Conservation (phyloP, 2,329 filamentous ascomycete genomes). For the Trematosphaeria pertusa region DNA sequence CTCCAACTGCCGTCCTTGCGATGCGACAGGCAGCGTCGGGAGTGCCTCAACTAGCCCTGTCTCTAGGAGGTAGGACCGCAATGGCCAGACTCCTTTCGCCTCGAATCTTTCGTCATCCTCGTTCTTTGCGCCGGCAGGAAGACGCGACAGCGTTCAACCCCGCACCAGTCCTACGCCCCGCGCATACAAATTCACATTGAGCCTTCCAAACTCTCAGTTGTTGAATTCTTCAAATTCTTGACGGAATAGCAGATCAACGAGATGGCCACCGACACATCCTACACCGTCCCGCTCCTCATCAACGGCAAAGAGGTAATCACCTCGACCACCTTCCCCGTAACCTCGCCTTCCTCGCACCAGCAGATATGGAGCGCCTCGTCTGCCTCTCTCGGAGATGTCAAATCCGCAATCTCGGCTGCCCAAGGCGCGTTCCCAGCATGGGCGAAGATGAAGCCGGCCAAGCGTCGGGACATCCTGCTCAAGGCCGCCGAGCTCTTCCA, state of each 20-base stretch:
- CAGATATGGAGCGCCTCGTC: constrained; percentile 63
- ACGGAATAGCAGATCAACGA: too few relatives aligned
- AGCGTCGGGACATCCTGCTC: constrained; percentile 73
- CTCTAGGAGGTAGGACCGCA: too few relatives aligned
- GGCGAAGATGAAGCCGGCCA: constrained; percentile 66
- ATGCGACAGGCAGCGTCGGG: neutral
- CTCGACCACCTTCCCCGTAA: constrained; percentile 61
- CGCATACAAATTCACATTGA: constrained; percentile 1
- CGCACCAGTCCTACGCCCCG: neutral
- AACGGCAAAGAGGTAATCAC: constrained; percentile 58
- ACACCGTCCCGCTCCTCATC: constrained; percentile 56
- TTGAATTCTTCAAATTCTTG: too few relatives aligned
- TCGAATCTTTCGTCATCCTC: too few relatives aligned
- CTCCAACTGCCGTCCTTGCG: neutral
- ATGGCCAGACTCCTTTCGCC: too few relatives aligned
- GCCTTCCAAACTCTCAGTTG: too few relatives aligned
- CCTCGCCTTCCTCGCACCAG: constrained; percentile 62
- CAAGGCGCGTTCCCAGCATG: constrained; percentile 73
- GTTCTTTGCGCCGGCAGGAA: neutral
- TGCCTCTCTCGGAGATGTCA: constrained; percentile 63
- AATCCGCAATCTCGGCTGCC: constrained; percentile 66
- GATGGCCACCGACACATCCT: constrained; percentile 29
- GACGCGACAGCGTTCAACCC: constrained; percentile 6
- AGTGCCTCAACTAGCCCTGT: too few relatives aligned
- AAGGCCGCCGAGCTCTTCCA: constrained; percentile 72